phyloP scores from a whole-genome alignment of 495 filamentous ascomycete species.

The Beverwykella pulmonaria region DNA sequence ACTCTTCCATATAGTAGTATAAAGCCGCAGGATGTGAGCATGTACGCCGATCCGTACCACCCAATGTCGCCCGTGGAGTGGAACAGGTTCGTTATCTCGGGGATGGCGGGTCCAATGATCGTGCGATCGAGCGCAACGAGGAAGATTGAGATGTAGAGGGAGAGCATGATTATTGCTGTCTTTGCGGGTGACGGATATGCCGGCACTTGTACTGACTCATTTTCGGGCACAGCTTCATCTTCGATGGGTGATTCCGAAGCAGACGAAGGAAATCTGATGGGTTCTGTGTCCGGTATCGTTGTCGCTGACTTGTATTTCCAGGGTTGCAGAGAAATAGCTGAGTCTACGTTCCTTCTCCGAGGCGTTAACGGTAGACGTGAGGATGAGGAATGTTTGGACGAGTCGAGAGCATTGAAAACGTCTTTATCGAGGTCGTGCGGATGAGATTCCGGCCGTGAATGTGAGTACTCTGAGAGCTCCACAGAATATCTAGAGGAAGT shows the following conservation, averaged over 20 bases:
- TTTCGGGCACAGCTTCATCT: background rate
- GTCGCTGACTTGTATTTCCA: background rate
- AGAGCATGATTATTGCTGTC: conserved; percentile 42
- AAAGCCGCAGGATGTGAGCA: conserved; percentile 54
- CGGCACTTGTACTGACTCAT: background rate
- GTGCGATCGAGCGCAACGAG: conserved; percentile 39
- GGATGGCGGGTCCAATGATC: conserved; percentile 39
- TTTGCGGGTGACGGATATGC: conserved; percentile 16
- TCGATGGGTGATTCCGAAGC: background rate
- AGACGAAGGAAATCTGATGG: background rate
- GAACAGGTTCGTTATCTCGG: conserved; percentile 39
- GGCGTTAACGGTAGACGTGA: background rate
- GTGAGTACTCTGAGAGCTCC: background rate
- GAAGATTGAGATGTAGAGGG: conserved; percentile 42
- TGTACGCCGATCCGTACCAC: conserved; percentile 39
- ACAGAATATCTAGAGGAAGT: background rate
- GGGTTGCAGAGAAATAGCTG: background rate
- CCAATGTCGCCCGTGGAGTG: conserved; percentile 36
- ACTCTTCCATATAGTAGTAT: conserved; percentile 76
- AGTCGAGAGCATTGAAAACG: background rate
- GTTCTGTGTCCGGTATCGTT: background rate
- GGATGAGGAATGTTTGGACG: background rate
- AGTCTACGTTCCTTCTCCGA: background rate
- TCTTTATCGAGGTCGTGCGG: background rate
- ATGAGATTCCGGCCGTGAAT: background rate